phyloP scores from a whole-genome alignment of 805 yeast species.

The Grigorovia yakushimaensis region DNA sequence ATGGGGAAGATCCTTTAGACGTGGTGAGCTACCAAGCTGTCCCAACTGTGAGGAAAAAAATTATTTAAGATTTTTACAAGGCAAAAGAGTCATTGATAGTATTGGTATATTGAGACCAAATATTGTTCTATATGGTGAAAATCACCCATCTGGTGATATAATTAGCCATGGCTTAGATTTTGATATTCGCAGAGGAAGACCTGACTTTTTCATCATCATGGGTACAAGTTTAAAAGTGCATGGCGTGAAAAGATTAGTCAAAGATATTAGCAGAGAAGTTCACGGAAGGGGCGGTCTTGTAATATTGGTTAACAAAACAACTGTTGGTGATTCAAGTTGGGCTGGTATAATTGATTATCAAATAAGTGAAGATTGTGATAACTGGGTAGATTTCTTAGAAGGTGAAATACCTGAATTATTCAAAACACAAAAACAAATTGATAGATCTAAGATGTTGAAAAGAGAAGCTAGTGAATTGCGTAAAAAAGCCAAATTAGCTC shows the following conservation, averaged over 20 bases:
- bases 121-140: constrained; percentile 87
- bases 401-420: constrained; percentile 52
- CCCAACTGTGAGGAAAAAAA: constrained; percentile 51
- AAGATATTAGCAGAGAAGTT: constrained; percentile 53
- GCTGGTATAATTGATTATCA: constrained; percentile 67
- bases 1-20: constrained; percentile 36
- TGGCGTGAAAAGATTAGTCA: constrained; percentile 76
- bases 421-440: constrained; percentile 38
- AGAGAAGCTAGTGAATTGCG: constrained; percentile 27
- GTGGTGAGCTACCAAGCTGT: constrained; percentile 72
- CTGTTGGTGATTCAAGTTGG: constrained; percentile 56
- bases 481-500: constrained; percentile 10
- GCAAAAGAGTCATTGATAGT: constrained; percentile 63
- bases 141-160: constrained; percentile 79
- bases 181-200: constrained; percentile 51
- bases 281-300: constrained; percentile 77
- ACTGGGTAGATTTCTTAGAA: constrained; percentile 54
- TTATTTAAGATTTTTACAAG: constrained; percentile 47
- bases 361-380: constrained; percentile 70
- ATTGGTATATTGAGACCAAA: constrained; percentile 79
- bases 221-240: constrained; percentile 90
- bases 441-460: constrained; percentile 21
- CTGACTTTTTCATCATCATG: constrained; percentile 76
- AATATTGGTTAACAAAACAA: constrained; percentile 63
- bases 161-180: constrained; percentile 58